A percentile compares a stretch with the other conserved stretches of the same genome.
phyloP scores from a whole-genome alignment of 305 asterid species.

The Rubia occidens region DNA sequence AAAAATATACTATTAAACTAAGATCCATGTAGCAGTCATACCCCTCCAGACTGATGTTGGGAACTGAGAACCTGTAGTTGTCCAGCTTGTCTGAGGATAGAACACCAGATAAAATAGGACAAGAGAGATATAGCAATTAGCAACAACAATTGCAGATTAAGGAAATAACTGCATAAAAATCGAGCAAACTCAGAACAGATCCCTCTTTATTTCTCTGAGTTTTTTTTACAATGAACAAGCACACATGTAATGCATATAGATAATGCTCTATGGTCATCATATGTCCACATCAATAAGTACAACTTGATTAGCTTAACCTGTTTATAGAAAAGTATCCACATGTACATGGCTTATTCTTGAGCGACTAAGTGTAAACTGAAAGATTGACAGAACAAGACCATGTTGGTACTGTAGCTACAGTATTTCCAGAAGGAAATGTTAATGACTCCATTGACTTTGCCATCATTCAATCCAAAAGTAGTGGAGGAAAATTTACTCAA shows the following conservation, averaged over 20 bases:
- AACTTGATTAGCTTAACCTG: no score
- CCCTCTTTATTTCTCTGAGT: background rate
- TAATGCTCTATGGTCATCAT: background rate
- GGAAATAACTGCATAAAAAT: background rate
- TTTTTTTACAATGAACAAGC: no score
- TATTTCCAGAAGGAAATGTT: no score
- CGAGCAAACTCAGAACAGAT: background rate
- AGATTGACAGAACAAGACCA: no score
- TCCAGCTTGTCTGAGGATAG: conserved; percentile 76
- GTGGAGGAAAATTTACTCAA: no score
- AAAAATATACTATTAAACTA: conserved; percentile 12
- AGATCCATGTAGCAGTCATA: conserved; percentile 29
- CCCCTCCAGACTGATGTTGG: conserved; percentile 98
- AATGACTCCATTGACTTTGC: no score
- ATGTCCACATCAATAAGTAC: no score
- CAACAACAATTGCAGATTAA: conserved; percentile 1
- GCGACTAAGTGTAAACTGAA: no score
- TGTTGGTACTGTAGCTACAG: no score
- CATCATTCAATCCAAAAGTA: no score
- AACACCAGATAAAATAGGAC: conserved; percentile 16
- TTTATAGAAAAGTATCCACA: no score
- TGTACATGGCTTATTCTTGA: no score
- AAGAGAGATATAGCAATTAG: background rate
- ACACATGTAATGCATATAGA: background rate
- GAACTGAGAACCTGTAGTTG: conserved; percentile 92